Evolutionary conservation across 2,329 filamentous ascomycete genomes (phyloP), one percentile per base, ranked within the genome.

Genomic region (Alternaria sp.): DNA sequence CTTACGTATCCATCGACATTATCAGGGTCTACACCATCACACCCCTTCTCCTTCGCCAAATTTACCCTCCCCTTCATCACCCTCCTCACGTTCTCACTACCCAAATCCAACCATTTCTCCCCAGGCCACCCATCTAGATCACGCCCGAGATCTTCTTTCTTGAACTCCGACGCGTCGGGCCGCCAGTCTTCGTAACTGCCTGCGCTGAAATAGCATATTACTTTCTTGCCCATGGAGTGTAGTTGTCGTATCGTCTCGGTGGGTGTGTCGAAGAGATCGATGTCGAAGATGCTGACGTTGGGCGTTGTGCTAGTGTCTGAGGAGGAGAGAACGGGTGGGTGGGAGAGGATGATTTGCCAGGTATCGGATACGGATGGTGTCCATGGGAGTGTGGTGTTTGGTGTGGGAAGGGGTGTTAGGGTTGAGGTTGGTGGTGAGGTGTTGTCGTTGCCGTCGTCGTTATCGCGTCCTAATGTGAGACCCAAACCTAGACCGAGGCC

Each of bases 141-240:
- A 4, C 84, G 83, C 19, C 90, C 90, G 45, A 88, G 75, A 67
- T 92, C 90, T 0, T 78, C 75, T 1, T 81, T 65, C 8, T 80
- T 72, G 72, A 92, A 92, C 6, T 85, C 70, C 28, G 72, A 73
- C 17, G 84, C 83, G 73, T 93, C 91, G 1, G 83, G 78, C 4
- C 90, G 84, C 81, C 85, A 87, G 55, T 87, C 75, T 77, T 93
- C 91, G 69, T 86, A 91, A 8, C 87, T 89, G 1, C 91, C 91
- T 0, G 89, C 90, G 55, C 88, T 90, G 81, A 93, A 93, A 79
- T 93, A 93, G 81, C 91, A 93, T 62, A 93, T 89, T 57, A 92
- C 86, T 65, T 86, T 88, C 72, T 86, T 86, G 9, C 84, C 85
- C 26, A 83, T 71, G 4, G 68, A 66, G 45, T 89, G 85, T 13